A percentile compares a stretch with the other conserved stretches of the same genome.
Conservation (phyloP, 768 basidiomycete genomes). For the Tylopilus subfusipes region DNA sequence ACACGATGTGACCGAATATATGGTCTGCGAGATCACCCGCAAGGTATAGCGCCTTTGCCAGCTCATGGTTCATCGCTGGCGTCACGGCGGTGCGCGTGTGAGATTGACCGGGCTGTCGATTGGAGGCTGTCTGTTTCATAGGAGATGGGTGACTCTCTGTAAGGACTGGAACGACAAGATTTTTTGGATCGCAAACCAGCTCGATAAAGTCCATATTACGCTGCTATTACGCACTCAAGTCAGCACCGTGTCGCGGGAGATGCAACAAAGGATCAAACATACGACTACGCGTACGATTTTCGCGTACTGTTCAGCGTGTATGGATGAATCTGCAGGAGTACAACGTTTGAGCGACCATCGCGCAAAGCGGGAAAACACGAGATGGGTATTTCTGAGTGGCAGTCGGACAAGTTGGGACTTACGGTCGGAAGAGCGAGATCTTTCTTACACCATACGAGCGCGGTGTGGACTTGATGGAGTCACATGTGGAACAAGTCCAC, state of each 20-base stretch:
- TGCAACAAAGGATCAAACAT: background rate
- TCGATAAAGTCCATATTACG: background rate
- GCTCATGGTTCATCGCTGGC: too few relatives aligned
- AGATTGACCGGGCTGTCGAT: too few relatives aligned
- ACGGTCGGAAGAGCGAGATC: too few relatives aligned
- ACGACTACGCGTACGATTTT: background rate
- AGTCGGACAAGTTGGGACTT: too few relatives aligned
- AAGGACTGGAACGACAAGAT: background rate
- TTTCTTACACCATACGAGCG: too few relatives aligned
- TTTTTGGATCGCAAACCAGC: background rate
- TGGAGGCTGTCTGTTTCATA: background rate
- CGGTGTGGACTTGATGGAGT: too few relatives aligned
- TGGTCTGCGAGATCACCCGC: conserved; percentile 15
- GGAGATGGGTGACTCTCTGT: background rate
- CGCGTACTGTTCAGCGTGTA: background rate
- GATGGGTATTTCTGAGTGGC: too few relatives aligned
- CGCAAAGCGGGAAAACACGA: too few relatives aligned
- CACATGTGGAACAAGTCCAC: too few relatives aligned
- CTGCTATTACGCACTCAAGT: background rate
- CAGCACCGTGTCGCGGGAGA: background rate
- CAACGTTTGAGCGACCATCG: too few relatives aligned
- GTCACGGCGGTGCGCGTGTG: too few relatives aligned
- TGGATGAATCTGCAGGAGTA: too few relatives aligned
- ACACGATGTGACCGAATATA: background rate
- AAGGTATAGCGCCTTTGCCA: background rate